phyloP scores from a whole-genome alignment of 495 filamentous ascomycete genomes.

The Podospora pseudocomata region DNA sequence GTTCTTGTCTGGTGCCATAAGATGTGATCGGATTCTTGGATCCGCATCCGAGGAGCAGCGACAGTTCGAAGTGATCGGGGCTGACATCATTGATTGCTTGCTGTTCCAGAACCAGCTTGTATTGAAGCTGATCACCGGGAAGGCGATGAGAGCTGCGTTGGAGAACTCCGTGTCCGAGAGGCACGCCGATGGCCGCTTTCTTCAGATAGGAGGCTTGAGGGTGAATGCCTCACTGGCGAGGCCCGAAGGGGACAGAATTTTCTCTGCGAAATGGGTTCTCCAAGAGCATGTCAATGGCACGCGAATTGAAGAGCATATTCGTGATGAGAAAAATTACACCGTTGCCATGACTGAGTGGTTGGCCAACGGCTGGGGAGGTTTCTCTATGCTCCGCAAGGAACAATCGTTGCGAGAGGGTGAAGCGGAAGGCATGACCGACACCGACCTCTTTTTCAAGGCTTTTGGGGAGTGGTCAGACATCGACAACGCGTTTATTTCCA shows the following conservation, averaged over 20 bases:
- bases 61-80: neutral
- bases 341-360: conserved; percentile 10
- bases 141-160: neutral
- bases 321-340: neutral
- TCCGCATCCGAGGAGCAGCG: neutral
- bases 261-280: neutral
- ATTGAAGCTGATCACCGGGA: neutral
- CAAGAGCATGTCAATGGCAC: neutral
- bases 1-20: neutral
- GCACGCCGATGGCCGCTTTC: conserved; percentile 2
- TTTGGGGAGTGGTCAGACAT: conserved; percentile 1
- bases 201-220: neutral
- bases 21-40: conserved; percentile 1
- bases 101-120: conserved; percentile 1
- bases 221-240: neutral
- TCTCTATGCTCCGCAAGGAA: conserved; percentile 1
- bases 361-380: conserved; percentile 5
- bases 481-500: neutral
- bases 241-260: neutral
- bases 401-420: neutral
- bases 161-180: neutral
- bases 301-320: neutral
- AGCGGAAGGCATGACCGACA: conserved; percentile 8
- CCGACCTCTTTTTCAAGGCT: neutral
- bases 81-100: conserved; percentile 1